Evolutionary conservation across 208 protist species (phyloP).

Genomic region (Leishmania martiniquensis): DNA sequence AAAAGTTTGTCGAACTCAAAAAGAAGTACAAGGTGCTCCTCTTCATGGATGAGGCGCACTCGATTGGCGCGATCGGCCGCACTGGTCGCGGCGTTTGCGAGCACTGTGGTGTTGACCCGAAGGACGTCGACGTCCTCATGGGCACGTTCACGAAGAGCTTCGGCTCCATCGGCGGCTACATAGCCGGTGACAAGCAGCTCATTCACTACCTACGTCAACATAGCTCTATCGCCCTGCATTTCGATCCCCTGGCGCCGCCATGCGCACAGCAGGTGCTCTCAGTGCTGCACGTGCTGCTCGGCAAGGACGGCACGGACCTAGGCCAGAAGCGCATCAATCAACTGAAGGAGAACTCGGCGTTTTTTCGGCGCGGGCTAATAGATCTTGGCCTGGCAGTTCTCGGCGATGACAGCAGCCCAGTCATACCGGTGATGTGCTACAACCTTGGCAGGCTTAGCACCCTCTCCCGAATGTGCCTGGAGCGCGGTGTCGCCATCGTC

Average conservation of each 20-base stretch:
- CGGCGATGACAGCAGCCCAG: conserved; percentile 93
- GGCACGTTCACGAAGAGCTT: conserved; percentile 98
- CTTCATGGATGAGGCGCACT: conserved; percentile 98
- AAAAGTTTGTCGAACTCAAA: conserved; percentile 94
- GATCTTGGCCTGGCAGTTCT: conserved; percentile 84
- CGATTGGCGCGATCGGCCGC: conserved; percentile 96
- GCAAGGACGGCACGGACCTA: conserved; percentile 90
- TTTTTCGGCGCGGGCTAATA: conserved; percentile 84
- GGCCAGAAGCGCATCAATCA: conserved; percentile 80
- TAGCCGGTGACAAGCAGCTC: conserved; percentile 85
- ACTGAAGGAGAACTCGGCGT: conserved; percentile 85
- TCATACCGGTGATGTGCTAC: conserved; percentile 97
- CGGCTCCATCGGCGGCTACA: conserved; percentile 96
- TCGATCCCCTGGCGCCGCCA: conserved; percentile 82
- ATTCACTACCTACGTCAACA: conserved; percentile 78
- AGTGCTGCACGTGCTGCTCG: conserved; percentile 88
- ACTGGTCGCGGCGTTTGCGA: conserved; percentile 96
- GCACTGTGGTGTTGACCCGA: conserved; percentile 81
- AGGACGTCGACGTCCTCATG: conserved; percentile 95
- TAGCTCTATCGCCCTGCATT: conserved; percentile 73
- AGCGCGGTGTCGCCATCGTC: conserved; percentile 94
- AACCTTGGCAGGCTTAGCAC: conserved; percentile 91
- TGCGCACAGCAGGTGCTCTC: conserved; percentile 92
- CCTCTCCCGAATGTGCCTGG: conserved; percentile 88
- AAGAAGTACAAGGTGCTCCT: conserved; percentile 97